phyloP scores from a whole-genome alignment of 2,329 filamentous ascomycete genomes.

The Paecilomyces fulvus region DNA sequence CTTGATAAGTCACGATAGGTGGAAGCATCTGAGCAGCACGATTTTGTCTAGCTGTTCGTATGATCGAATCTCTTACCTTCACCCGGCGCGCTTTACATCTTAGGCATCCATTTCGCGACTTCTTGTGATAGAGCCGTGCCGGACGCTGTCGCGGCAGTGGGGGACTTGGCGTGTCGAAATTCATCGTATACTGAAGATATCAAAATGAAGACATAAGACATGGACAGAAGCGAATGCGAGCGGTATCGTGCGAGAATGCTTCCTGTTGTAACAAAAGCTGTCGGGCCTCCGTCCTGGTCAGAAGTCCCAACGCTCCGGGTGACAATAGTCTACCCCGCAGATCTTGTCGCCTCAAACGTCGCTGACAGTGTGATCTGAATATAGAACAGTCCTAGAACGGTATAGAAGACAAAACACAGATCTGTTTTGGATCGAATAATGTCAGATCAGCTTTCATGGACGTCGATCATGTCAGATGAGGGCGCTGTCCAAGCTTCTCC shows the following conservation, averaged over 20 bases:
- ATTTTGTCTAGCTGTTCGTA: not conserved
- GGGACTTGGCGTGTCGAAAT: not conserved
- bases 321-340: not conserved
- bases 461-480: not conserved
- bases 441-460: not conserved
- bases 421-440: not conserved
- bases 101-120: constrained; percentile 10
- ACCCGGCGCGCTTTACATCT: constrained; percentile 11
- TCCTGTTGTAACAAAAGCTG: not conserved
- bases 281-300: not conserved
- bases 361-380: not conserved
- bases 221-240: not conserved
- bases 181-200: not conserved
- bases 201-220: not conserved
- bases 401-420: not conserved
- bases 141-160: not conserved
- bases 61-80: not conserved
- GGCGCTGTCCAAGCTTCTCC: too few relatives aligned
- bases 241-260: not conserved
- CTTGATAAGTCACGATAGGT: not conserved
- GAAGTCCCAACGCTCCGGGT: not conserved
- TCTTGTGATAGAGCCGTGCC: constrained; percentile 5
- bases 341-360: not conserved
- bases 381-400: not conserved
- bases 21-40: too few relatives aligned